Conservation (phyloP, 306 rosid species). For the Gillenia trifoliata region DNA sequence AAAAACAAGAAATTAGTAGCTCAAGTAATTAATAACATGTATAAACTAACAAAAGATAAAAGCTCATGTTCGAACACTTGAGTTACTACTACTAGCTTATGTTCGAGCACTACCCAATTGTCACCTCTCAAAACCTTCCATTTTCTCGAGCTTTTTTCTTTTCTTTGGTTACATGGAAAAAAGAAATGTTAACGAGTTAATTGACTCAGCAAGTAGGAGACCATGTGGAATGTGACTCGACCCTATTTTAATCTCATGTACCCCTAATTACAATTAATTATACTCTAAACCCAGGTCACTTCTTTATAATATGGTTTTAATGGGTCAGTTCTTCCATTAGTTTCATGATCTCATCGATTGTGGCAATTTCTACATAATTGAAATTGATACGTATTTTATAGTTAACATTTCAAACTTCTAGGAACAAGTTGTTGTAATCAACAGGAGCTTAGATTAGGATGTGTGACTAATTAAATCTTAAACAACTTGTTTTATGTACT, state of each 20-base stretch:
- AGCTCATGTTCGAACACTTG: too few species aligned
- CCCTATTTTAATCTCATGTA: neutral
- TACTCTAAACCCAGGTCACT: neutral
- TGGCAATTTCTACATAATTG: neutral
- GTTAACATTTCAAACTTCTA: neutral
- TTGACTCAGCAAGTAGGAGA: neutral
- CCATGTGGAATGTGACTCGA: neutral
- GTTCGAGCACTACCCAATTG: too few species aligned
- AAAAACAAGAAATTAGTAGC: too few species aligned
- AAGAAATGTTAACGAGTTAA: neutral
- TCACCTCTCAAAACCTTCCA: neutral
- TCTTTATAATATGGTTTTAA: neutral
- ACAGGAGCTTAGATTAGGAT: constrained; percentile 8
- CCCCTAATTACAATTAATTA: neutral
- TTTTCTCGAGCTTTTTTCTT: neutral
- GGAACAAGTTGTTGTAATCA: neutral
- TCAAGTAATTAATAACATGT: too few species aligned
- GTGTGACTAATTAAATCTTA: constrained; percentile 3
- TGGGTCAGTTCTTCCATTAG: neutral
- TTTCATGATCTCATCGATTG: constrained; percentile 2
- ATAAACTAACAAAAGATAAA: too few species aligned
- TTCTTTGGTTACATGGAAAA: neutral
- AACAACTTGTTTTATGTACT: neutral
- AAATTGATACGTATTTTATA: neutral
- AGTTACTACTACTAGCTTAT: too few species aligned